Evolutionary conservation across 2,329 filamentous ascomycete genomes (phyloP).

Genomic region (Colletotrichum sp.): DNA sequence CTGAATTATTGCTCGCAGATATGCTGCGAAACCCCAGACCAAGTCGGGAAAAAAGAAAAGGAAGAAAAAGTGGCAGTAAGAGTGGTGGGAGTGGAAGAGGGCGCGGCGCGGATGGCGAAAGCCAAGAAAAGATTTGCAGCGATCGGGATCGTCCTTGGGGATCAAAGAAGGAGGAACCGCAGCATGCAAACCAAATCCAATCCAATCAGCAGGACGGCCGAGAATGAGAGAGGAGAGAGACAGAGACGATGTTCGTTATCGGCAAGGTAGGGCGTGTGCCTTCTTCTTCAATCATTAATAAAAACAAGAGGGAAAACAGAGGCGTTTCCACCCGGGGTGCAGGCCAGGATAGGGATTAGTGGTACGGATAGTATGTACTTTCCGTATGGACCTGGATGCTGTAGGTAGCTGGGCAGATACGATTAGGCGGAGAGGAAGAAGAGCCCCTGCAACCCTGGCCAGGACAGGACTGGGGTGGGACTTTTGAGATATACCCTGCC

Average conservation of each 20-base stretch:
- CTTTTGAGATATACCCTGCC: slow-evolving; percentile 7
- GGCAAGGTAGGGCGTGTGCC: neutral
- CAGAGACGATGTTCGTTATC: neutral
- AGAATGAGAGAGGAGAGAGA: neutral
- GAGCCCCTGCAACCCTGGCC: neutral
- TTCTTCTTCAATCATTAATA: neutral
- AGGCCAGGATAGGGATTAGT: slow-evolving; percentile 6
- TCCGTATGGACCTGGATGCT: neutral
- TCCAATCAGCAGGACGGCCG: neutral
- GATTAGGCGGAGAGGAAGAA: neutral
- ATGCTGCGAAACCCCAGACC: neutral
- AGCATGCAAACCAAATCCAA: neutral
- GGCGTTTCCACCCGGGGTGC: slow-evolving; percentile 13
- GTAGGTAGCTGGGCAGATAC: neutral
- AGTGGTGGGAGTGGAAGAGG: neutral
- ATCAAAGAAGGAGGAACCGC: neutral
- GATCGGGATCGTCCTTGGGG: slow-evolving; percentile 3
- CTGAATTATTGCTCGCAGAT: neutral
- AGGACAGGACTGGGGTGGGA: neutral
- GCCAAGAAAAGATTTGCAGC: slow-evolving; percentile 3
- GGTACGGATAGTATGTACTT: neutral
- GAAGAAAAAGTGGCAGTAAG: neutral
- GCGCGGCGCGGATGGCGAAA: neutral
- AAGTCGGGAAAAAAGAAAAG: neutral
- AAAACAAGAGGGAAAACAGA: neutral